Evolutionary conservation across 2,329 filamentous ascomycete genomes (phyloP).

Genomic region (Tolypocladium amazonense): DNA sequence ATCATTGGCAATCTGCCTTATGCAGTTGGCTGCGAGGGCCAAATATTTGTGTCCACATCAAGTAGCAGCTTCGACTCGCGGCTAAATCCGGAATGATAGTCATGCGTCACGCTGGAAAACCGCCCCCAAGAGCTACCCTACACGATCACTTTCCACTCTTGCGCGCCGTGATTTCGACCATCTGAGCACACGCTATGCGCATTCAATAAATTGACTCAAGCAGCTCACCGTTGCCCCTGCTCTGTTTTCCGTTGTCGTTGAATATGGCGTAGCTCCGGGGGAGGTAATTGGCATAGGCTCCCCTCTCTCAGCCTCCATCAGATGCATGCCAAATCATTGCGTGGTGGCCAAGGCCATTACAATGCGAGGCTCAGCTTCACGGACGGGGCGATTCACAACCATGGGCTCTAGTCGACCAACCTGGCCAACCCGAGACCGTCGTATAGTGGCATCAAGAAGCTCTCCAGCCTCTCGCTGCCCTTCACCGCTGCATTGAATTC

Average conservation of each 20-base stretch:
- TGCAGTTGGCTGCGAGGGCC: background rate
- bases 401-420: conserved; percentile 15
- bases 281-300: background rate
- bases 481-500: conserved; percentile 16
- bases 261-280: background rate
- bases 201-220: background rate
- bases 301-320: background rate
- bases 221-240: background rate
- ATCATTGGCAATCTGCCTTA: background rate
- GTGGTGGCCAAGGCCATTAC: background rate
- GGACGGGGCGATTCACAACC: background rate
- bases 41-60: background rate
- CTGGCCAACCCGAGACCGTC: conserved; percentile 23
- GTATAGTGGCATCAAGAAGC: conserved; percentile 24
- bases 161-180: background rate
- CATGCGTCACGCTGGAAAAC: background rate
- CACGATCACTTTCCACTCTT: background rate
- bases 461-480: conserved; percentile 18
- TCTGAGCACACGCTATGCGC: background rate
- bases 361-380: background rate
- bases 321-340: background rate
- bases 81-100: background rate
- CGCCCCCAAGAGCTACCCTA: background rate
- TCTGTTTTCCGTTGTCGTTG: background rate
- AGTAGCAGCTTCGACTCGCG: background rate